Evolutionary conservation across 1,139 yeast species (phyloP).

Genomic region (Dujonia santamariae): DNA sequence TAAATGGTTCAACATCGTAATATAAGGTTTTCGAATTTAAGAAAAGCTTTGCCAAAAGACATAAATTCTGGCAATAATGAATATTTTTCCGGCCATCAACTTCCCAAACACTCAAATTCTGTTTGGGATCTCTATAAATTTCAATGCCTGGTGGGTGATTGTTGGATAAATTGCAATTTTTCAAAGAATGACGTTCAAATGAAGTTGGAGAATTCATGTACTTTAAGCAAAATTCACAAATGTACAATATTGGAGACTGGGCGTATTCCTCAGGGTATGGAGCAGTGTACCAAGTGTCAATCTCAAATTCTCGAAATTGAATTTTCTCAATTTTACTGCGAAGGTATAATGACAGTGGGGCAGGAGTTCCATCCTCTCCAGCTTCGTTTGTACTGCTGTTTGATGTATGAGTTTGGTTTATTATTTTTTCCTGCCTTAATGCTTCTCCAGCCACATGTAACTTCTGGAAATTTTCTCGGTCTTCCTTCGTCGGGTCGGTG

Average conservation of each 20-base stretch:
- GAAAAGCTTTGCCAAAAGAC: slow-evolving; percentile 84
- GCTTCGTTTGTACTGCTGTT: neutral
- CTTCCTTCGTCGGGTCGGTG: slow-evolving; percentile 57
- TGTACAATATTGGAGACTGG: slow-evolving; percentile 55
- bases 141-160: slow-evolving; percentile 89
- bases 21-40: slow-evolving; percentile 87
- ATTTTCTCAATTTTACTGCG: slow-evolving; percentile 47
- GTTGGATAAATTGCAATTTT: slow-evolving; percentile 55
- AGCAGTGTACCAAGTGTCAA: slow-evolving; percentile 89
- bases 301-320: slow-evolving; percentile 67
- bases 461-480: slow-evolving; percentile 45
- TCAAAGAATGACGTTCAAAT: slow-evolving; percentile 65
- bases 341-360: slow-evolving; percentile 5
- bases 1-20: slow-evolving; percentile 93
- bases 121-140: slow-evolving; percentile 62
- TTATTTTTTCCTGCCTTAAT: slow-evolving; percentile 9
- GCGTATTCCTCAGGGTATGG: slow-evolving; percentile 92
- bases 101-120: slow-evolving; percentile 73
- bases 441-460: slow-evolving; percentile 23
- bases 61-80: slow-evolving; percentile 81
- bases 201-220: slow-evolving; percentile 74
- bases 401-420: neutral
- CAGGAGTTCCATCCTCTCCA: slow-evolving; percentile 1
- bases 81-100: slow-evolving; percentile 87
- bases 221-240: slow-evolving; percentile 84